A percentile compares a stretch with the other conserved stretches of the same genome.
phyloP scores from a whole-genome alignment of 345 rosid species.

The sweet orange (Citrus sinensis) region DNA sequence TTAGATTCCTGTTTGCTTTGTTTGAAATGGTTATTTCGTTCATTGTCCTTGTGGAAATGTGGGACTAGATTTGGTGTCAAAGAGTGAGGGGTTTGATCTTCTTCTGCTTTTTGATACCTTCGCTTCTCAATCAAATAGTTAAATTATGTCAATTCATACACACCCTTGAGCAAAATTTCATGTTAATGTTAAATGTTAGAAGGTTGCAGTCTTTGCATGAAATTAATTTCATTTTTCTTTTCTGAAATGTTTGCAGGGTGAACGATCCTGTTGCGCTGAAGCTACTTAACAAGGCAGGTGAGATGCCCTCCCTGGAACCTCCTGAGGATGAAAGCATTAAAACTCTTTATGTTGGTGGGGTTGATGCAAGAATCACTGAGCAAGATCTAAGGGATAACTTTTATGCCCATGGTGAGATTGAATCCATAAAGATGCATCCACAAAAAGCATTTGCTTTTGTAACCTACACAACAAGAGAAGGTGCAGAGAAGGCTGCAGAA shows the following conservation, averaged over 20 bases:
- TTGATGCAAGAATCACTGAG: constrained; percentile 76
- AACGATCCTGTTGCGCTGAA: constrained; percentile 94
- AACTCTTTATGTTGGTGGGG: constrained; percentile 91
- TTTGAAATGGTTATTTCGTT: not conserved
- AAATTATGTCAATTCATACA: not conserved
- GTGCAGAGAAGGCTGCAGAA: constrained; percentile 93
- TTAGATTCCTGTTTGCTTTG: not conserved
- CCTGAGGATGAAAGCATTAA: constrained; percentile 89
- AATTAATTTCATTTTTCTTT: not conserved
- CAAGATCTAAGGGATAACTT: constrained; percentile 89
- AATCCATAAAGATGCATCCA: constrained; percentile 77
- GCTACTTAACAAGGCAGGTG: constrained; percentile 93
- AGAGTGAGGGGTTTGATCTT: not conserved
- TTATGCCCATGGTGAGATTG: constrained; percentile 90
- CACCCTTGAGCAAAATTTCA: not conserved
- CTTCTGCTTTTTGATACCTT: not conserved
- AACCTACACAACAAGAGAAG: constrained; percentile 92
- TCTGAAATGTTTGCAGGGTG: constrained; percentile 46
- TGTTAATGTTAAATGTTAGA: not conserved
- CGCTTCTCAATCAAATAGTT: not conserved
- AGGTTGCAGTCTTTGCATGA: not conserved
- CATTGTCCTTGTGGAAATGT: not conserved
- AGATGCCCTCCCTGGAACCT: constrained; percentile 89
- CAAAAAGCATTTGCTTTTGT: constrained; percentile 93
- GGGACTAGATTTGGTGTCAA: not conserved